Evolutionary conservation across 169 alveolate species (phyloP).

Genomic region (Eimeria praecox): DNA sequence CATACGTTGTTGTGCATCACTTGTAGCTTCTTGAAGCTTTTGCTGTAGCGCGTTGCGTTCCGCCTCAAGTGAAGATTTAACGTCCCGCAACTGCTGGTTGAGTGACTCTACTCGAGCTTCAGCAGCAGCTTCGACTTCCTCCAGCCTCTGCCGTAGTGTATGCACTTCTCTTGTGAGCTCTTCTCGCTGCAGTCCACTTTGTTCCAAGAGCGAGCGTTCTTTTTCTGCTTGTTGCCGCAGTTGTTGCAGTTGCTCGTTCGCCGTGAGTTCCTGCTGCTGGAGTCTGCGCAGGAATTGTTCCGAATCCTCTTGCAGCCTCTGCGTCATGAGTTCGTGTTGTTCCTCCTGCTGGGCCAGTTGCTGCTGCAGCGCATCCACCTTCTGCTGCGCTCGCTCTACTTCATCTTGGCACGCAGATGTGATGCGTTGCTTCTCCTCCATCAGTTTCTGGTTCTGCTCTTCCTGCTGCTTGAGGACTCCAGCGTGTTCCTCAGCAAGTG

Average conservation of each 20-base stretch:
- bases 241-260: constrained; percentile 3
- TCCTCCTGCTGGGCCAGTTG: constrained; percentile 62
- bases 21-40: constrained; percentile 7
- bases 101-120: neutral
- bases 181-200: constrained; percentile 15
- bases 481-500: neutral
- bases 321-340: constrained; percentile 57
- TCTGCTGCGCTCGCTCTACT: constrained; percentile 63
- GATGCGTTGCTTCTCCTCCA: constrained; percentile 2
- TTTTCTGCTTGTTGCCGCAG: constrained; percentile 46
- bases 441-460: constrained; percentile 33
- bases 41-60: constrained; percentile 36
- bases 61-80: constrained; percentile 27
- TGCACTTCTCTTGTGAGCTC: constrained; percentile 3
- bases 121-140: constrained; percentile 42
- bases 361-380: constrained; percentile 43
- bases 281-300: constrained; percentile 43
- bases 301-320: constrained; percentile 59
- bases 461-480: neutral
- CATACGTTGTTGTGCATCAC: neutral
- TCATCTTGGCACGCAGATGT: neutral
- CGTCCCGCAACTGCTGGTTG: constrained; percentile 22
- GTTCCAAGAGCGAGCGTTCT: constrained; percentile 24
- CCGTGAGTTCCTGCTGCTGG: constrained; percentile 47
- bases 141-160: neutral